Percentiles rank a stretch among this genome's conserved stretches.
phyloP scores from a whole-genome alignment of 768 basidiomycete genomes.

The Amanita muscaria region DNA sequence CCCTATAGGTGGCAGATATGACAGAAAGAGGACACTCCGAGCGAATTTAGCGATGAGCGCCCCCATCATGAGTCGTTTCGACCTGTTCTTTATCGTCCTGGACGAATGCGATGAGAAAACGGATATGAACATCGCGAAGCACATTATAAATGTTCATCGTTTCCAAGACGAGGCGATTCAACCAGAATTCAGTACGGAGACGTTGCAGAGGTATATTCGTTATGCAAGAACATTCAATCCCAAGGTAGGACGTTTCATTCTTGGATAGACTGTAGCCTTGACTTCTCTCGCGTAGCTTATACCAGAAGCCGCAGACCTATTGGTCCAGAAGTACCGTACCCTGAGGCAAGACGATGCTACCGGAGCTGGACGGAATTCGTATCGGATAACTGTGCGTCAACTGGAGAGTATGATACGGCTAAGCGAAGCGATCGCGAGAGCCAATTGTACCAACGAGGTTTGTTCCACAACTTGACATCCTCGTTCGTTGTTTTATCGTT shows the following conservation, averaged over 20 bases:
- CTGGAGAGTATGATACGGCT: constrained; percentile 97
- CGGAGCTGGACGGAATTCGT: constrained; percentile 84
- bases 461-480: constrained; percentile 12
- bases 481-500: not conserved
- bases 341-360: constrained; percentile 88
- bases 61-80: constrained; percentile 98
- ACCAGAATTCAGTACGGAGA: constrained; percentile 96
- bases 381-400: constrained; percentile 96
- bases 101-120: constrained; percentile 94
- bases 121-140: constrained; percentile 89
- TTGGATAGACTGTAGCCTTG: too few relatives aligned
- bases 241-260: constrained; percentile 61
- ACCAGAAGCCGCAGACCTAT: constrained; percentile 81
- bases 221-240: constrained; percentile 97
- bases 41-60: constrained; percentile 97
- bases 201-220: constrained; percentile 91
- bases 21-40: constrained; percentile 84
- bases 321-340: constrained; percentile 92
- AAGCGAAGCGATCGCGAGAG: constrained; percentile 93
- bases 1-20: constrained; percentile 94
- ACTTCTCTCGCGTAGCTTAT: constrained; percentile 58
- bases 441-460: constrained; percentile 92
- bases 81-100: constrained; percentile 95
- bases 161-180: constrained; percentile 91
- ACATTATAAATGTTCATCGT: constrained; percentile 96